Conservation (phyloP, 768 basidiomycete species). For the Russula sp. region DNA sequence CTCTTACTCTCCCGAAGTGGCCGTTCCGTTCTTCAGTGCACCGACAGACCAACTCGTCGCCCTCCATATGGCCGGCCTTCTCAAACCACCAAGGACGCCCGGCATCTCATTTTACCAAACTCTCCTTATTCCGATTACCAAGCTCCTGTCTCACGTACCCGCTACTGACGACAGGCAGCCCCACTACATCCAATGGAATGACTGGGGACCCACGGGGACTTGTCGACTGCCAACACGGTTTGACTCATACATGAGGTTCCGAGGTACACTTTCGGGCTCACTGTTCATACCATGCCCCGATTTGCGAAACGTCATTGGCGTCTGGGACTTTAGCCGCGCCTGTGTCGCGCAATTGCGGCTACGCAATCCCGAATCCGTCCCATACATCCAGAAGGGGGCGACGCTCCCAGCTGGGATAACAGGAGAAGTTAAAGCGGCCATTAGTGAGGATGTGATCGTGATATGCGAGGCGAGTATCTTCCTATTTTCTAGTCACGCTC, state of each 20-base stretch:
- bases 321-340: constrained; percentile 9
- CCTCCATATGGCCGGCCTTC: neutral
- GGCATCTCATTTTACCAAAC: neutral
- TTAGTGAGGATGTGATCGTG: constrained; percentile 16
- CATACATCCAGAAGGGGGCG: neutral
- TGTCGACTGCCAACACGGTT: neutral
- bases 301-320: neutral
- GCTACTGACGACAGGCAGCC: neutral
- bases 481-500: neutral
- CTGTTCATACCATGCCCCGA: neutral
- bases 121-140: constrained; percentile 6
- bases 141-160: neutral
- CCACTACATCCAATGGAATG: constrained; percentile 5
- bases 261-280: neutral
- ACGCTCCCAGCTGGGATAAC: neutral
- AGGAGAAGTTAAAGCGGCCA: neutral
- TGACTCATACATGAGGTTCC: neutral
- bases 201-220: constrained; percentile 1
- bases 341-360: neutral
- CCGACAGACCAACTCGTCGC: neutral
- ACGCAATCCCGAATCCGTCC: neutral
- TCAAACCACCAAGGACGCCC: neutral
- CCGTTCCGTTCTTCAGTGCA: constrained; percentile 11
- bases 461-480: constrained; percentile 4
- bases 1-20: neutral